A percentile compares a stretch with the other conserved stretches of the same genome.
Conservation (phyloP, 352 stramenopile genomes). For the Pythium insidiosum region DNA sequence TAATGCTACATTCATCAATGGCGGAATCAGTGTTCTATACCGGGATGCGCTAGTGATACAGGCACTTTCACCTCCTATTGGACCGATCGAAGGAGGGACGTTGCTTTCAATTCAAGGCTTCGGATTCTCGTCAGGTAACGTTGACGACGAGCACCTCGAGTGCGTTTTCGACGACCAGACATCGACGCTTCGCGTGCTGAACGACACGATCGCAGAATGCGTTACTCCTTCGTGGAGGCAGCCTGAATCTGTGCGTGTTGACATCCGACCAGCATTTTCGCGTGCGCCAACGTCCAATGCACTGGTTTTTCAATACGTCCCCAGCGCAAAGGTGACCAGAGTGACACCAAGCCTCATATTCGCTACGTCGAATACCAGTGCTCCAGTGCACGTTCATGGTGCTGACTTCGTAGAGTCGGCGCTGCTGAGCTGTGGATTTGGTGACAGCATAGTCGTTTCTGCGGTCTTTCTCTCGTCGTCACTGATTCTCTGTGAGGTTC, state of each 20-base stretch:
- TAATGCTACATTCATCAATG: slow-evolving; percentile 29
- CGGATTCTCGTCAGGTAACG: too few species aligned
- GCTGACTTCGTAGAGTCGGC: slow-evolving; percentile 30
- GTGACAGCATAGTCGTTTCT: neutral
- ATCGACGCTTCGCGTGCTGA: neutral
- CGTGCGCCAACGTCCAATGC: neutral
- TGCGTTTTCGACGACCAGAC: slow-evolving; percentile 6
- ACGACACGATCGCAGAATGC: slow-evolving; percentile 3
- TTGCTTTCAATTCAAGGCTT: too few species aligned
- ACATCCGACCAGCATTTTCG: too few species aligned
- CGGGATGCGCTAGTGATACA: slow-evolving; percentile 25
- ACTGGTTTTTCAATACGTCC: neutral
- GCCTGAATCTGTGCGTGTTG: too few species aligned
- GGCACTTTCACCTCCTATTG: slow-evolving; percentile 28
- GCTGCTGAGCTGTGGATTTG: slow-evolving; percentile 29
- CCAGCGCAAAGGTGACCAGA: too few species aligned
- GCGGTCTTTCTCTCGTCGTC: slow-evolving; percentile 21
- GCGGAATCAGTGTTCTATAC: slow-evolving; percentile 30
- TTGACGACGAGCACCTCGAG: slow-evolving; percentile 15
- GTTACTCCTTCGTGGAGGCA: slow-evolving; percentile 1
- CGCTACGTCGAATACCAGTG: neutral
- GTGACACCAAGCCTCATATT: neutral
- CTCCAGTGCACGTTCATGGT: slow-evolving; percentile 16
- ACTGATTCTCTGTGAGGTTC: neutral
- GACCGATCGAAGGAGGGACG: slow-evolving; percentile 31